Evolutionary conservation across 805 yeast species (phyloP).

Genomic region (Candida michaelii): DNA sequence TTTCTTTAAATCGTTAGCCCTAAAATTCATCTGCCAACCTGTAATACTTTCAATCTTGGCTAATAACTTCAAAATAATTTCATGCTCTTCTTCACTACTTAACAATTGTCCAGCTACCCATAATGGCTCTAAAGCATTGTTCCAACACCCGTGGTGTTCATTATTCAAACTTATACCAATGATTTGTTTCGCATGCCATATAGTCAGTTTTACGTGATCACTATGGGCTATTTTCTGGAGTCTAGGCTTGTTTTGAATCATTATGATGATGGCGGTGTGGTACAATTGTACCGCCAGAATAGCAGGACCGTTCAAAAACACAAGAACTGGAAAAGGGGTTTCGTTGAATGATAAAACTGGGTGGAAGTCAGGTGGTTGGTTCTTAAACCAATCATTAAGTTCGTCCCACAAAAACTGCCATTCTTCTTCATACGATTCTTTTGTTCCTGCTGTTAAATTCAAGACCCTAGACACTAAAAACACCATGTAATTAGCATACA

Average conservation of each 20-base stretch:
- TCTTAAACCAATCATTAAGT: conserved; percentile 35
- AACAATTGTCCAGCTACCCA: conserved; percentile 27
- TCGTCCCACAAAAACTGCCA: conserved; percentile 44
- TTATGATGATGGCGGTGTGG: conserved; percentile 38
- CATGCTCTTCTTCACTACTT: conserved; percentile 25
- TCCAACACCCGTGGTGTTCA: conserved; percentile 25
- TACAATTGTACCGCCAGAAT: conserved; percentile 37
- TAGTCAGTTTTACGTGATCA: conserved; percentile 23
- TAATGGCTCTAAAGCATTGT: conserved; percentile 25
- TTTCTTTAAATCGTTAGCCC: conserved; percentile 25
- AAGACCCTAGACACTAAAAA: conserved; percentile 37
- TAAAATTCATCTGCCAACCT: conserved; percentile 32
- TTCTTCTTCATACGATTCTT: conserved; percentile 27
- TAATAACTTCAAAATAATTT: conserved; percentile 18
- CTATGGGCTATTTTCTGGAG: conserved; percentile 23
- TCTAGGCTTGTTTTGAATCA: conserved; percentile 42
- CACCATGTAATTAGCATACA: conserved; percentile 43
- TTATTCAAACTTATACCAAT: conserved; percentile 33
- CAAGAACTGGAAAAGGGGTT: conserved; percentile 36
- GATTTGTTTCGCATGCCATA: conserved; percentile 43
- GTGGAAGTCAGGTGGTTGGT: conserved; percentile 35
- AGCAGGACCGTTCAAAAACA: conserved; percentile 37
- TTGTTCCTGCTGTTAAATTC: conserved; percentile 25
- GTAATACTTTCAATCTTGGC: conserved; percentile 25
- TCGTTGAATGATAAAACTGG: conserved; percentile 29